phyloP scores from a whole-genome alignment of 305 asterid genomes.

The Fraxinus greggii region DNA sequence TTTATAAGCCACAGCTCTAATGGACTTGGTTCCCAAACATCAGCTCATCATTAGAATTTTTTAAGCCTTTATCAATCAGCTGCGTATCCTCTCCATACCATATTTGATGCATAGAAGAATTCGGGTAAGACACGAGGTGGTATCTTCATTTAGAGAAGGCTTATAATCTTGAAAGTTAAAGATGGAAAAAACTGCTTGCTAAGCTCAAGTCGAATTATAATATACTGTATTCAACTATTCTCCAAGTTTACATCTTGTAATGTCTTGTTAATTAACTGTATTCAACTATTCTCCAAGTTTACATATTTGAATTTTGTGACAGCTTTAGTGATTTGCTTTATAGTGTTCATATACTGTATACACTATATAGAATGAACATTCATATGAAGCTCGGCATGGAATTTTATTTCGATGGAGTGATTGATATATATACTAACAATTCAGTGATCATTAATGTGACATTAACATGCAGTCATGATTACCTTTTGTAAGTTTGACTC shows the following conservation, averaged over 20 bases:
- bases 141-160: background rate
- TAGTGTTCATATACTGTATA: constrained; percentile 7
- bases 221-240: background rate
- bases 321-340: background rate
- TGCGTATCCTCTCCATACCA: background rate
- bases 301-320: background rate
- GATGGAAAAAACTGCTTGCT: background rate
- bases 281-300: background rate
- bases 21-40: background rate
- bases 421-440: background rate
- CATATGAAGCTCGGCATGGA: background rate
- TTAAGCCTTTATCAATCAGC: background rate
- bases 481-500: background rate
- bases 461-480: background rate
- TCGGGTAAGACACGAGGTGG: background rate
- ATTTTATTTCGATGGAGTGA: constrained; percentile 5
- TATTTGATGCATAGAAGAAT: background rate
- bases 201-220: background rate
- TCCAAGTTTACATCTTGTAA: background rate
- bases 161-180: background rate
- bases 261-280: background rate
- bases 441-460: background rate
- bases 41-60: background rate
- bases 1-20: background rate
- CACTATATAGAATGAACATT: background rate